Evolutionary conservation across 2,329 filamentous ascomycete genomes (phyloP), one percentile per base, ranked within the genome.

Genomic region (Escovopsis sp.): DNA sequence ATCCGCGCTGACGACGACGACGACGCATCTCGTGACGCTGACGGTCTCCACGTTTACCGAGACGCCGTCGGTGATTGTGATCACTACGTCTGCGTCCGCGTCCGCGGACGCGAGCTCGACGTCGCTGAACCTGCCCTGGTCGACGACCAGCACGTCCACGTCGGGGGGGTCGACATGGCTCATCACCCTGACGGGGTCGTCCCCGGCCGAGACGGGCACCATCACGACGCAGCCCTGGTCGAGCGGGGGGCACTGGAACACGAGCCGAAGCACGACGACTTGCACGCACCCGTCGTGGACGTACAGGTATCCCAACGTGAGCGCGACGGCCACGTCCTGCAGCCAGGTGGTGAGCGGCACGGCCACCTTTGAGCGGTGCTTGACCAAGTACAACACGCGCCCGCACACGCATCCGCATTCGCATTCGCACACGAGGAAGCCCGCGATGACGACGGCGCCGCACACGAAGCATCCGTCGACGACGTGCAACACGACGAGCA

Each of bases 401-500:
- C 5, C 43, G 14, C 27, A 35, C 24, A 44, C 43, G 8, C 20
- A 20, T 20, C 6, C 20, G 20, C 20, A 20, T 20, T 20, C 20
- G 20, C 20, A 44, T 20, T 35, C 33, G 33, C 20, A 14, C 15
- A 36, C 34, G 12, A 36, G 15, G 20, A 20, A 14, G 11, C 36
- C 44, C 1, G 39, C 30, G 1, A 15, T 11, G 9, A 32, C 27
- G 30, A 39, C 27, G 11, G 39, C 47, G 14, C 39, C 45, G 13
- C 15, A 43, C 8, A 42, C 46, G 8, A 20, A 38, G 10, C 36
- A 44, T 27, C 31, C 40, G 10, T 50, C 50, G 12, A 49, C 47
- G 25, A 38, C 40, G n/a, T 56, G 53, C 37, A 51, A 51, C 39
- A 48, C 48, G 32, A 53, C 53, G 34, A 47, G 46, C 43, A 50